Conservation (phyloP, 1,139 yeast species). For the Yamadazyma atmosphaerica region DNA sequence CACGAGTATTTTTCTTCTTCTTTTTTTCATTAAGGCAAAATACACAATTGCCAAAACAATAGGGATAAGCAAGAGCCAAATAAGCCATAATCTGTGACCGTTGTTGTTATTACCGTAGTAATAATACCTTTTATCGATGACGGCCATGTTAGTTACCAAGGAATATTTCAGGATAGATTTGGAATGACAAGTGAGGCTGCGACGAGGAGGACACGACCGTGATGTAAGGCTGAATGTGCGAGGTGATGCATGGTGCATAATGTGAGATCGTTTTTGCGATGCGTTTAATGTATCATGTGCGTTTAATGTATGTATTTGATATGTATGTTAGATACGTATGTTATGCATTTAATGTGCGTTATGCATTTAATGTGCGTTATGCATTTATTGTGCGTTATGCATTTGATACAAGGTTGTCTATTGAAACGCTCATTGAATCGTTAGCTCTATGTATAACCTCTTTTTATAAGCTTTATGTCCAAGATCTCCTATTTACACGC, state of each 20-base stretch:
- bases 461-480: too few relatives aligned
- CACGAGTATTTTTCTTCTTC: constrained; percentile 4
- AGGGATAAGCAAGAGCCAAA: constrained; percentile 10
- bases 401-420: too few relatives aligned
- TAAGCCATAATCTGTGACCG: constrained; percentile 9
- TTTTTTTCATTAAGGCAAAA: constrained; percentile 8
- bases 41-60: constrained; percentile 4
- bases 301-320: too few relatives aligned
- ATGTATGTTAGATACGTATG: too few relatives aligned
- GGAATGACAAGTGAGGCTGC: constrained; percentile 1
- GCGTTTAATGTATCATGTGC: too few relatives aligned
- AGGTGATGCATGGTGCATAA: constrained; percentile 1
- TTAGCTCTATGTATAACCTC: too few relatives aligned
- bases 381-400: too few relatives aligned
- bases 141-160: neutral
- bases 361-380: too few relatives aligned
- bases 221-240: neutral
- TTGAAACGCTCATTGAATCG: too few relatives aligned
- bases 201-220: neutral
- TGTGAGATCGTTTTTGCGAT: too few relatives aligned
- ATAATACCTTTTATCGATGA: constrained; percentile 7
- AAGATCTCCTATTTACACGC: too few relatives aligned
- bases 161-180: neutral
- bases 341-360: too few relatives aligned
- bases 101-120: neutral